Evolutionary conservation across 352 stramenopile species (phyloP).

Genomic region (Pythium aristosporum): DNA sequence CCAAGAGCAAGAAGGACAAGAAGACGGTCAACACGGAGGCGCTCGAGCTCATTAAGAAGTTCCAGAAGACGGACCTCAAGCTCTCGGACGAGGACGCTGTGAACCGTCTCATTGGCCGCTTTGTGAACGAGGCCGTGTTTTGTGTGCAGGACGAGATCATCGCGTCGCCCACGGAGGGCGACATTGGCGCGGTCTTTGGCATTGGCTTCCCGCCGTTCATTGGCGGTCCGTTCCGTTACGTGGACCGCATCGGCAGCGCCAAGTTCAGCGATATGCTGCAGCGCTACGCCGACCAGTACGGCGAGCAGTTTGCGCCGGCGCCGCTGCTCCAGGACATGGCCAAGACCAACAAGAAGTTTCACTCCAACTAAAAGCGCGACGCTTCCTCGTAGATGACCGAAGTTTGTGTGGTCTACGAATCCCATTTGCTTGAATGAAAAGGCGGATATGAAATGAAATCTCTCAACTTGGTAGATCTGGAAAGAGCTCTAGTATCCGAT

Average conservation of each 20-base stretch:
- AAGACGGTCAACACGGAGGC: constrained; percentile 89
- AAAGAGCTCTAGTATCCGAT: too few species aligned
- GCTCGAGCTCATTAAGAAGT: constrained; percentile 79
- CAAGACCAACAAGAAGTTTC: constrained; percentile 97
- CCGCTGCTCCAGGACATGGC: constrained; percentile 97
- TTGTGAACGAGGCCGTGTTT: constrained; percentile 97
- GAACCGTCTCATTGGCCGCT: constrained; percentile 94
- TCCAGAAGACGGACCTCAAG: constrained; percentile 75
- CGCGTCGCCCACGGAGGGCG: constrained; percentile 93
- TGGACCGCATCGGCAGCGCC: constrained; percentile 92
- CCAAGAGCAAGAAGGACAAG: constrained; percentile 89
- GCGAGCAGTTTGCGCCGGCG: constrained; percentile 95
- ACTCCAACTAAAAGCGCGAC: constrained; percentile 62
- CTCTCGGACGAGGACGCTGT: constrained; percentile 84
- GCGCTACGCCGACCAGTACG: constrained; percentile 93
- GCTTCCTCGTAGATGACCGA: neutral
- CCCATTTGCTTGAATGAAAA: too few species aligned
- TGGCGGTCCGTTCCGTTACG: constrained; percentile 95
- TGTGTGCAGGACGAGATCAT: constrained; percentile 98
- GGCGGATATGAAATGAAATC: too few species aligned
- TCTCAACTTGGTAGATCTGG: too few species aligned
- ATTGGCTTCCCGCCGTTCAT: constrained; percentile 98
- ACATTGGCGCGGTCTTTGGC: constrained; percentile 99
- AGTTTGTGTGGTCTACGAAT: neutral
- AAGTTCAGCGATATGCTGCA: constrained; percentile 97